Evolutionary conservation across 2,329 filamentous ascomycete genomes (phyloP).

Genomic region (Penicillium paneum): DNA sequence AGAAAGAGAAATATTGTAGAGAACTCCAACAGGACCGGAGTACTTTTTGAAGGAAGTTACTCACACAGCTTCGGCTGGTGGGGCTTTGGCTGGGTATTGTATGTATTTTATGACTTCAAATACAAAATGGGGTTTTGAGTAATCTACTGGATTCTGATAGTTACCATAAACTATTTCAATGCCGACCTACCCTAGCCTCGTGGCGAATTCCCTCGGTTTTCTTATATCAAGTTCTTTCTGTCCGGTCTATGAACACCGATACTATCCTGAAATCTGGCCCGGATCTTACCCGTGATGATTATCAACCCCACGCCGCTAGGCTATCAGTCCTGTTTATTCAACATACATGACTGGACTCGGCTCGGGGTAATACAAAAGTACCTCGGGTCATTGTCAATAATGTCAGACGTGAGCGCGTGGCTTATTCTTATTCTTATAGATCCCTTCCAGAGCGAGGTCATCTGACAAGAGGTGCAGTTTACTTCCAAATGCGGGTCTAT

Average conservation of each 20-base stretch:
- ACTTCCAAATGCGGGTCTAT: slow-evolving; percentile 9
- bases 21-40: slow-evolving; percentile 29
- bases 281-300: not conserved
- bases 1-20: slow-evolving; percentile 22
- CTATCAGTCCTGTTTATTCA: not conserved
- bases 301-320: slow-evolving; percentile 5
- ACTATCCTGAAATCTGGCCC: too few species aligned
- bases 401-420: slow-evolving; percentile 1
- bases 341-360: not conserved
- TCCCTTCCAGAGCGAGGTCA: slow-evolving; percentile 10
- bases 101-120: slow-evolving; percentile 17
- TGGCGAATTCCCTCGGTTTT: not conserved
- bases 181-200: not conserved
- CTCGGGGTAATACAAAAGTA: not conserved
- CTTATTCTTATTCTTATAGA: not conserved
- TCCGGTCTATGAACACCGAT: too few species aligned
- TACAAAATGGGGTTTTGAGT: too few species aligned
- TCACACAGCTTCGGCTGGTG: slow-evolving; percentile 23
- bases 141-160: too few species aligned
- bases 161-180: too few species aligned
- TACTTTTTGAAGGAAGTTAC: slow-evolving; percentile 30
- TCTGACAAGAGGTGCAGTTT: slow-evolving; percentile 12
- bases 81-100: slow-evolving; percentile 17
- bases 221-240: not conserved
- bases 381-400: not conserved